Conservation (phyloP, 2,329 filamentous ascomycete species). For the Daldinia sp. region DNA sequence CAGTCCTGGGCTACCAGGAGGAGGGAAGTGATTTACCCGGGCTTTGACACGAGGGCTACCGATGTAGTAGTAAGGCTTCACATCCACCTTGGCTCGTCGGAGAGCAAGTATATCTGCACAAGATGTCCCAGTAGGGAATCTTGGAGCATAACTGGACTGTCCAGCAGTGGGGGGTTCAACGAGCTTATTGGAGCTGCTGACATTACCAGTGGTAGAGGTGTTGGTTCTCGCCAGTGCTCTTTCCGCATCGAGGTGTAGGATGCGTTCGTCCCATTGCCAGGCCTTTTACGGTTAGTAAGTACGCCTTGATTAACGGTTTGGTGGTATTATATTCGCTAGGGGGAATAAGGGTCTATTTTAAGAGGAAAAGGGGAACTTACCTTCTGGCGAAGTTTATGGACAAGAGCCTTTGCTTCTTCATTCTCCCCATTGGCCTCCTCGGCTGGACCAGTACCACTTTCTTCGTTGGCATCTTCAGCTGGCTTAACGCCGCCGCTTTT, state of each 20-base stretch:
- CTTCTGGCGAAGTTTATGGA: neutral
- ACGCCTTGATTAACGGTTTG: neutral
- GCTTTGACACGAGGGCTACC: neutral
- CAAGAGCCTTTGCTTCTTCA: neutral
- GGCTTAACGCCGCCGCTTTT: too few relatives aligned
- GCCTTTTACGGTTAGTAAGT: neutral
- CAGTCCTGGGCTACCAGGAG: too few relatives aligned
- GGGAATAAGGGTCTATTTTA: neutral
- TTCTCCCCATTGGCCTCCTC: neutral
- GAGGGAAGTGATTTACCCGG: neutral
- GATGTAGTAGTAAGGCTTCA: neutral
- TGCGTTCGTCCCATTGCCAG: neutral
- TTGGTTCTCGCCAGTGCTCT: neutral
- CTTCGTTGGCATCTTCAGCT: neutral
- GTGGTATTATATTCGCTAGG: neutral
- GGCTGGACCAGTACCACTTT: neutral
- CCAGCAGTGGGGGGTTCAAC: neutral
- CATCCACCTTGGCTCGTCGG: neutral
- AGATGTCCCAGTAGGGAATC: neutral
- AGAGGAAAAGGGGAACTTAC: conserved; percentile 1
- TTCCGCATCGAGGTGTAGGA: neutral
- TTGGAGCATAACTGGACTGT: neutral
- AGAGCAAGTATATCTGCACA: neutral
- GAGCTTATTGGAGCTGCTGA: neutral
- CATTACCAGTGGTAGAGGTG: neutral